Evolutionary conservation across 805 yeast species (phyloP).

Genomic region (Saturnispora saitoi): DNA sequence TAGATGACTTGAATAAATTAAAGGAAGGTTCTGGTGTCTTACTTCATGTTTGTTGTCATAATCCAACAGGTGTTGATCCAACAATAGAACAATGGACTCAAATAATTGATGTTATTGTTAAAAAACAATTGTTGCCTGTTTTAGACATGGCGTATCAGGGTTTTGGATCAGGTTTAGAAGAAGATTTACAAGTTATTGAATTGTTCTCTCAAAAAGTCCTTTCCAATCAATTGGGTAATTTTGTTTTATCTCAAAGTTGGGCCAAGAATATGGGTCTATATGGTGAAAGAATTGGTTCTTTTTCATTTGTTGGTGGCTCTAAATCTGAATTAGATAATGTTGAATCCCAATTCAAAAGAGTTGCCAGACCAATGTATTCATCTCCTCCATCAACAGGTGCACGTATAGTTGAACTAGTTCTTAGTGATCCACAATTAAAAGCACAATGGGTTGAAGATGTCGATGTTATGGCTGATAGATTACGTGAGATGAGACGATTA

Average conservation of each 20-base stretch:
- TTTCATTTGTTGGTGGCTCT: conserved; percentile 53
- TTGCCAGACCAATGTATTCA: conserved; percentile 80
- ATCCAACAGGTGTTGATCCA: conserved; percentile 95
- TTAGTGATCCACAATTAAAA: conserved; percentile 51
- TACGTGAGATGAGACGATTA: conserved; percentile 59
- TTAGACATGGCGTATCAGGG: conserved; percentile 96
- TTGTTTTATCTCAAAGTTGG: conserved; percentile 77
- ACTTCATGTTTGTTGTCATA: conserved; percentile 93
- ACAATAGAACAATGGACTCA: conserved; percentile 70
- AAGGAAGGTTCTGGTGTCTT: conserved; percentile 57
- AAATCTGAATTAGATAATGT: conserved; percentile 41
- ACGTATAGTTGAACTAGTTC: conserved; percentile 71
- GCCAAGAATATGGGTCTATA: conserved; percentile 93
- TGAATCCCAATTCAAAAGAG: conserved; percentile 64
- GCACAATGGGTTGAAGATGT: conserved; percentile 78
- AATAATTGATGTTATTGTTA: conserved; percentile 55
- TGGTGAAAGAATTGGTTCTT: conserved; percentile 90
- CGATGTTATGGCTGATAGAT: conserved; percentile 66
- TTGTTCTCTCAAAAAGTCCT: conserved; percentile 37
- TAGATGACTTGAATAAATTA: conserved; percentile 47
- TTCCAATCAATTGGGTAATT: conserved; percentile 39
- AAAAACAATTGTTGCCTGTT: conserved; percentile 62
- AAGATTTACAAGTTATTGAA: conserved; percentile 49
- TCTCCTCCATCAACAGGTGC: conserved; percentile 96
- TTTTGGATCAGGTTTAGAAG: conserved; percentile 76